Base-by-base conservation (phyloP, 129 eudicot species). In the Logfia minima region DNA sequence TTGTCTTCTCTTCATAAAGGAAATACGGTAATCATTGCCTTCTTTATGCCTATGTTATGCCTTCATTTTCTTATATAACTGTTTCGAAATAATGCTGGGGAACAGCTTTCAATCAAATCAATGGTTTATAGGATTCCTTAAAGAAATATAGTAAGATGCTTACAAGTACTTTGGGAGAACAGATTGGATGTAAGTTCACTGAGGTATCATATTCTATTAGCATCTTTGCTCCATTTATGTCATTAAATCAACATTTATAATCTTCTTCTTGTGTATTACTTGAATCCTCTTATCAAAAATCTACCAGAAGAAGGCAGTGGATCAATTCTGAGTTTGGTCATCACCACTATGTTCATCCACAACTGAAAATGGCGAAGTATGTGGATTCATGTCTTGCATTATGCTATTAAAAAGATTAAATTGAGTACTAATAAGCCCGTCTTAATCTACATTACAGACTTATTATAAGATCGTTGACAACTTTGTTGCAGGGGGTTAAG, bases 111-210 rank as follows among this genome's bases (percentile, higher is more conserved):
- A 68, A 66, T 18, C 13, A 24, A 48, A 62, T 55, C 16, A 8
- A 11, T 59, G 80, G 55, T 66, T 70, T 74, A 69, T 79, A 91
- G 97, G 88, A 84, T 79, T 76, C 88, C 17, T 61, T 85, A 37
- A 87, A 85, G 75, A 3, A 75, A 53, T 81, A 91, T 71, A 68
- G 82, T 72, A 83, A 62, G 77, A 87, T 85, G 78, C 52, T 91
- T 77, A 80, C 86, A 51, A 86, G 76, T 65, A 85, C 94, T 72
- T 79, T 92, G 75, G 88, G 86, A 79, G 94, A 84, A 81, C 81
- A 86, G 75, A 29, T 83, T 66, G 79, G 71, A 60, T 78, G 59
- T 76, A 88, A 77, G 70, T 43, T 48, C 55, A 82, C 87, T 4
- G 79, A 82, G 91, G 96, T 90, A 61, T 45, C 80, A 34, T 29